Evolutionary conservation across 768 basidiomycete genomes (phyloP).

Genomic region (Grammothele lineata): DNA sequence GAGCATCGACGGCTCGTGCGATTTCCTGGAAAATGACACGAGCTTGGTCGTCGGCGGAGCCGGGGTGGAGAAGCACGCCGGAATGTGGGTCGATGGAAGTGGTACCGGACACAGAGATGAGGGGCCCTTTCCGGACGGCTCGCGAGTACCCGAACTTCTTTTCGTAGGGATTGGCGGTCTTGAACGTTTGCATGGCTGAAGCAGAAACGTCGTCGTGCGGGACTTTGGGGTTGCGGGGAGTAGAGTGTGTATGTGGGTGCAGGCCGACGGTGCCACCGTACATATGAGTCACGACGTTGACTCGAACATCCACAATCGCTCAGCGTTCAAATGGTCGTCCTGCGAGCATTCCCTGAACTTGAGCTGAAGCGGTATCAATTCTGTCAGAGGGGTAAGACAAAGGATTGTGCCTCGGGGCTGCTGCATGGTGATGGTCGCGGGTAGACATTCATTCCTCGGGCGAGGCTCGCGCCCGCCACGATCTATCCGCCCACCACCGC

Average conservation of each 20-base stretch:
- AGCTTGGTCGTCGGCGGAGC: constrained; percentile 44
- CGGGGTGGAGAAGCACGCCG: constrained; percentile 37
- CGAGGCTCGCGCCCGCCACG: too few species aligned
- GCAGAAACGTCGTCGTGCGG: background rate
- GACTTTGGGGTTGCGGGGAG: too few species aligned
- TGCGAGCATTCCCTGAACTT: too few species aligned
- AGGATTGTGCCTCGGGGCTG: background rate
- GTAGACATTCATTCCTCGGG: background rate
- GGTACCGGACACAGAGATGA: constrained; percentile 51
- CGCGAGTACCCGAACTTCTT: constrained; percentile 47
- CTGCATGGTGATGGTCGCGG: constrained; percentile 2
- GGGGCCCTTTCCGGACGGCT: constrained; percentile 47
- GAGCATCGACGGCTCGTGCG: constrained; percentile 35
- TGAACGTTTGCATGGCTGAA: constrained; percentile 15
- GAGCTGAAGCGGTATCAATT: too few species aligned
- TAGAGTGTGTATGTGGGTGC: too few species aligned
- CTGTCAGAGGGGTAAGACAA: background rate
- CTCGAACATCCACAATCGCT: too few species aligned
- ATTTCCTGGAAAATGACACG: constrained; percentile 42
- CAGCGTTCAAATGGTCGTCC: too few species aligned
- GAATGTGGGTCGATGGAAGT: constrained; percentile 42
- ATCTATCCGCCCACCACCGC: background rate
- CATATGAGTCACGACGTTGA: too few species aligned
- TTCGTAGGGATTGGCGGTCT: constrained; percentile 48
- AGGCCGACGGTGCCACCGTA: too few species aligned